phyloP scores from a whole-genome alignment of 495 filamentous ascomycete genomes.

The Hyphodiscus hymeniophilus region DNA sequence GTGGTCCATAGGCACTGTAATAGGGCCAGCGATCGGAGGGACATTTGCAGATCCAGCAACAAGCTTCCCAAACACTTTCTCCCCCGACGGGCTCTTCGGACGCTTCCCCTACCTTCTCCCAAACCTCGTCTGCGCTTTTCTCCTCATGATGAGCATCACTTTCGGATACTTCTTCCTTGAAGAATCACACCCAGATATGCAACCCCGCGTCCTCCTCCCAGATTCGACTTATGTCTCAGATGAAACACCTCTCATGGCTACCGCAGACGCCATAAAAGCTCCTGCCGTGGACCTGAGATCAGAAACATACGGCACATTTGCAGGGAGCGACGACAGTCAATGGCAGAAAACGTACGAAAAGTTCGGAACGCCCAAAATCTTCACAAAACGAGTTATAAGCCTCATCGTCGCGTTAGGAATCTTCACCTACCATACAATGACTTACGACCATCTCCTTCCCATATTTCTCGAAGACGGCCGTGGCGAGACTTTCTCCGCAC shows the following conservation, averaged over 20 bases:
- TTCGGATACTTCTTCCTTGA: slow-evolving; percentile 86
- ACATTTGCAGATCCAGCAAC: slow-evolving; percentile 43
- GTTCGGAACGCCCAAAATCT: slow-evolving; percentile 36
- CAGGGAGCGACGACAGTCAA: slow-evolving; percentile 17
- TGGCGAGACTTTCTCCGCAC: slow-evolving; percentile 2
- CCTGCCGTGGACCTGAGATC: slow-evolving; percentile 64
- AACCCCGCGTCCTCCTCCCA: slow-evolving; percentile 15
- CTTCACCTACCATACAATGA: slow-evolving; percentile 85
- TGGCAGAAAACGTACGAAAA: slow-evolving; percentile 12
- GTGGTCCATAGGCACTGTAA: slow-evolving; percentile 46
- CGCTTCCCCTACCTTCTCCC: slow-evolving; percentile 85
- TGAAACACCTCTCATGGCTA: slow-evolving; percentile 20
- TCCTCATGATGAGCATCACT: slow-evolving; percentile 69
- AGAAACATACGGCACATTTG: slow-evolving; percentile 37
- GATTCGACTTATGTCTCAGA: slow-evolving; percentile 21
- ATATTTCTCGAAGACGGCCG: slow-evolving; percentile 55
- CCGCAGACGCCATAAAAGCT: slow-evolving; percentile 44
- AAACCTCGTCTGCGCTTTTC: slow-evolving; percentile 77
- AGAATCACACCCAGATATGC: slow-evolving; percentile 76
- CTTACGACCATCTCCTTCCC: slow-evolving; percentile 88
- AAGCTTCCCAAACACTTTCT: slow-evolving; percentile 63
- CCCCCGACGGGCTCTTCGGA: slow-evolving; percentile 68
- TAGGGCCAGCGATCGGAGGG: slow-evolving; percentile 57
- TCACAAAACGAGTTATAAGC: slow-evolving; percentile 73
- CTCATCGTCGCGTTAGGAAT: slow-evolving; percentile 85